phyloP scores from a whole-genome alignment of 495 filamentous ascomycete species.

The Xylaria venustula region DNA sequence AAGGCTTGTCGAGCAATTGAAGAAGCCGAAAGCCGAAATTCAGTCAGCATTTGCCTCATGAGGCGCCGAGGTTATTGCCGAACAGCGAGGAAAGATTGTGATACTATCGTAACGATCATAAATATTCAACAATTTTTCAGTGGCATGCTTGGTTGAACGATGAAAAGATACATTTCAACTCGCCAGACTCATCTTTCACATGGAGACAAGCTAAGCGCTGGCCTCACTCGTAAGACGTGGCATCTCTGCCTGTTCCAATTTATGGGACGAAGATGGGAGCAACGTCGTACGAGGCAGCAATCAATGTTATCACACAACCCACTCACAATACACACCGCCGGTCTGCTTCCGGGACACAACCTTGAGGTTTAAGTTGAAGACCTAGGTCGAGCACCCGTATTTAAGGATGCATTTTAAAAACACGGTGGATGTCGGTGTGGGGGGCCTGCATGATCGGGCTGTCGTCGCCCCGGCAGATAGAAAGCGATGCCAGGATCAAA shows the following conservation, averaged over 20 bases:
- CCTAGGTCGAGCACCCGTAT: not conserved
- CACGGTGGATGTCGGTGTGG: not conserved
- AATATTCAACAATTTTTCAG: too few relatives aligned
- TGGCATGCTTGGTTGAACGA: too few relatives aligned
- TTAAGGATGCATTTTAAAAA: not conserved
- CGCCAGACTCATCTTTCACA: too few relatives aligned
- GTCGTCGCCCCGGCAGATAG: slow-evolving; percentile 1
- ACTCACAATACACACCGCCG: not conserved
- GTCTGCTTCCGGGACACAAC: not conserved
- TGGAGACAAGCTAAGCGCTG: too few relatives aligned
- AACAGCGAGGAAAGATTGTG: too few relatives aligned
- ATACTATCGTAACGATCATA: too few relatives aligned
- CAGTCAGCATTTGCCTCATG: not conserved
- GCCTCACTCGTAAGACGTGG: too few relatives aligned
- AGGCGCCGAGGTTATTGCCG: not conserved
- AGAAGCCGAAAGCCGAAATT: not conserved
- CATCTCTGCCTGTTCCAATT: too few relatives aligned
- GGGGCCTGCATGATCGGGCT: not conserved
- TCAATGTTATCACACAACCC: not conserved
- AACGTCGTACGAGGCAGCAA: not conserved
- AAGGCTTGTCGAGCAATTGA: not conserved
- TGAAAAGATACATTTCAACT: too few relatives aligned
- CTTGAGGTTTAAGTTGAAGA: not conserved
- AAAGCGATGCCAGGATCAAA: not conserved
- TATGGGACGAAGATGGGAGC: not conserved